phyloP scores from a whole-genome alignment of 768 basidiomycete genomes.

The Rhodocollybia butyracea region DNA sequence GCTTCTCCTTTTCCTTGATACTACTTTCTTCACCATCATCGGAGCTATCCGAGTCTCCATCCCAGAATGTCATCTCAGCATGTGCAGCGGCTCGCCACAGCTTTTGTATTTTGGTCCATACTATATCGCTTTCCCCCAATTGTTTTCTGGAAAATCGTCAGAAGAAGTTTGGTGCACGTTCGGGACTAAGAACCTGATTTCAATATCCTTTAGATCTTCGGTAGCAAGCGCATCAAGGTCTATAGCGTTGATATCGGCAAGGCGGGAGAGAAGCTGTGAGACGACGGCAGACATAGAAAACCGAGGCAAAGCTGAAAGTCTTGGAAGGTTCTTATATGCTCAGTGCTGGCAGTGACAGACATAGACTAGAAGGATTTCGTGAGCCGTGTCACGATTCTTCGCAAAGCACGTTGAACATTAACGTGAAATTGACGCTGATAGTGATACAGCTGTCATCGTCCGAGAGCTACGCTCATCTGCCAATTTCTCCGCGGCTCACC shows the following conservation, averaged over 20 bases:
- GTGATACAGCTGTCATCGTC: too few relatives aligned
- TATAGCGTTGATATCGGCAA: constrained; percentile 29
- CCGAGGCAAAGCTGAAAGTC: too few relatives aligned
- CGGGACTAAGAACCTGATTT: constrained; percentile 30
- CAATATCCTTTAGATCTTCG: constrained; percentile 42
- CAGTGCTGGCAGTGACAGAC: not conserved
- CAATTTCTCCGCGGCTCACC: too few relatives aligned
- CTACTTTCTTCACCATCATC: constrained; percentile 30
- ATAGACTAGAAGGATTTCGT: not conserved
- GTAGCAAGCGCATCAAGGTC: constrained; percentile 50
- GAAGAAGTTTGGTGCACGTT: not conserved
- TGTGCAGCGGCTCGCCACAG: constrained; percentile 54
- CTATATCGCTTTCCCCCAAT: constrained; percentile 7
- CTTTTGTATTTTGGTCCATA: constrained; percentile 54
- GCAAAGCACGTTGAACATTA: too few relatives aligned
- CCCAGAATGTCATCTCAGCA: constrained; percentile 50
- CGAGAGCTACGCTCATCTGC: too few relatives aligned
- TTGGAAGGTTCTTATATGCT: not conserved
- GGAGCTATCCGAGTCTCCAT: constrained; percentile 43
- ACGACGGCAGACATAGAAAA: not conserved
- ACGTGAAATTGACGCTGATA: too few relatives aligned
- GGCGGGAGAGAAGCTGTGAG: constrained; percentile 19
- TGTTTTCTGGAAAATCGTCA: not conserved
- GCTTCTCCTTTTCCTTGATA: constrained; percentile 25
- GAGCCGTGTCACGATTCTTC: too few relatives aligned